Conservation (phyloP, 768 basidiomycete species). For the Russula olivacea region DNA sequence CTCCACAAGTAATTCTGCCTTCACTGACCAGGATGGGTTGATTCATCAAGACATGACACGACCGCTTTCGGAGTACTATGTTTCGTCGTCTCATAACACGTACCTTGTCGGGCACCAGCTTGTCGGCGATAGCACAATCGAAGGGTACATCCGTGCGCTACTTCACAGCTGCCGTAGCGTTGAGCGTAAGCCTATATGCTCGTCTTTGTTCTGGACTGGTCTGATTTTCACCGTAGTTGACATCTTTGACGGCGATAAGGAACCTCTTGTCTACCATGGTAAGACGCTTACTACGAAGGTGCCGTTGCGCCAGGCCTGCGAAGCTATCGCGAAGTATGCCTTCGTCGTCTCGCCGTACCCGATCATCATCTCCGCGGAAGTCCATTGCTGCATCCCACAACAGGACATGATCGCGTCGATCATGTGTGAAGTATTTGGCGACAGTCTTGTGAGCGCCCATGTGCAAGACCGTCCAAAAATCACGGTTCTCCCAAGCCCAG, state of each 20-base stretch:
- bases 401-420: constrained; percentile 76
- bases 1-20: constrained; percentile 68
- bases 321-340: constrained; percentile 82
- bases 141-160: constrained; percentile 88
- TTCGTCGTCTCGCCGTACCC: constrained; percentile 90
- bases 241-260: constrained; percentile 80
- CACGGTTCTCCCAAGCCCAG: constrained; percentile 74
- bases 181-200: constrained; percentile 54
- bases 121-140: constrained; percentile 82
- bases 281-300: constrained; percentile 84
- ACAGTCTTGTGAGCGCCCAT: constrained; percentile 43
- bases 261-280: constrained; percentile 85
- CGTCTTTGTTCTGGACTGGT: neutral
- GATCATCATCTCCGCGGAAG: constrained; percentile 87
- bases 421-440: constrained; percentile 58
- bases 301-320: constrained; percentile 70
- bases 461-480: constrained; percentile 45
- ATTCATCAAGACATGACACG: constrained; percentile 82
- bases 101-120: constrained; percentile 85
- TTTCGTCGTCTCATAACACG: constrained; percentile 90
- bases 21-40: constrained; percentile 45
- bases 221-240: constrained; percentile 55
- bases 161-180: constrained; percentile 90
- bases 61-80: constrained; percentile 81
- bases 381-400: constrained; percentile 74